A percentile compares a stretch with the other conserved stretches of the same genome.
Evolutionary conservation across 169 alveolate genomes (phyloP).

Genomic region (Plasmodium ovale): DNA sequence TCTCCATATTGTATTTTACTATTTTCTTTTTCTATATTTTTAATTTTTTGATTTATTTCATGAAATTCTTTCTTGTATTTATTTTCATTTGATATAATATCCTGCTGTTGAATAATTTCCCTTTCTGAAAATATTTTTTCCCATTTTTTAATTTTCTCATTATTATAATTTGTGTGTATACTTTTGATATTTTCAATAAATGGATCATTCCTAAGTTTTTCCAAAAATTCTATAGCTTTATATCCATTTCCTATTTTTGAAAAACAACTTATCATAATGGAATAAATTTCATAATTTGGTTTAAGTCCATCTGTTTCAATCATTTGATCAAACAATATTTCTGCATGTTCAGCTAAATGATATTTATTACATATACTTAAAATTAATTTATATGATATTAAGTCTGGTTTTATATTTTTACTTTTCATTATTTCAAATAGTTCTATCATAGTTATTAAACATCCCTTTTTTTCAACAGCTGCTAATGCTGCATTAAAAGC

Average conservation of each 20-base stretch:
- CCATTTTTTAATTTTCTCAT: background rate
- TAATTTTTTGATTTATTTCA: constrained; percentile 38
- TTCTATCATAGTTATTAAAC: constrained; percentile 44
- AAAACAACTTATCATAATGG: constrained; percentile 72
- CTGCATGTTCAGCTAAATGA: constrained; percentile 64
- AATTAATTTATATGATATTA: constrained; percentile 54
- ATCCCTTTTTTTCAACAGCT: constrained; percentile 74
- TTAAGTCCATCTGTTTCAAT: constrained; percentile 50
- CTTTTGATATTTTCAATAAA: constrained; percentile 25
- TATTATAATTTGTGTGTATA: background rate
- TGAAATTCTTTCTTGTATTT: constrained; percentile 28
- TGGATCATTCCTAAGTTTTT: constrained; percentile 66
- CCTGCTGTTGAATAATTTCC: background rate
- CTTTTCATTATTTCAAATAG: constrained; percentile 67
- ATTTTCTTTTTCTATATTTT: constrained; percentile 37
- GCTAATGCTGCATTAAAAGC: constrained; percentile 71
- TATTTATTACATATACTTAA: constrained; percentile 55
- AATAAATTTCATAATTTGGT: constrained; percentile 67
- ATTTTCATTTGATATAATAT: background rate
- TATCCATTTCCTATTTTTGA: constrained; percentile 50
- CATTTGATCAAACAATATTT: constrained; percentile 67
- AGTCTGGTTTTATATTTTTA: constrained; percentile 74
- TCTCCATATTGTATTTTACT: constrained; percentile 71
- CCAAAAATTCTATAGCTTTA: constrained; percentile 60
- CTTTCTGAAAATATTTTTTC: constrained; percentile 7